Evolutionary conservation across 2,329 filamentous ascomycete genomes (phyloP), one percentile per base, ranked within the genome.

Genomic region (Aspergillus bombycis): DNA sequence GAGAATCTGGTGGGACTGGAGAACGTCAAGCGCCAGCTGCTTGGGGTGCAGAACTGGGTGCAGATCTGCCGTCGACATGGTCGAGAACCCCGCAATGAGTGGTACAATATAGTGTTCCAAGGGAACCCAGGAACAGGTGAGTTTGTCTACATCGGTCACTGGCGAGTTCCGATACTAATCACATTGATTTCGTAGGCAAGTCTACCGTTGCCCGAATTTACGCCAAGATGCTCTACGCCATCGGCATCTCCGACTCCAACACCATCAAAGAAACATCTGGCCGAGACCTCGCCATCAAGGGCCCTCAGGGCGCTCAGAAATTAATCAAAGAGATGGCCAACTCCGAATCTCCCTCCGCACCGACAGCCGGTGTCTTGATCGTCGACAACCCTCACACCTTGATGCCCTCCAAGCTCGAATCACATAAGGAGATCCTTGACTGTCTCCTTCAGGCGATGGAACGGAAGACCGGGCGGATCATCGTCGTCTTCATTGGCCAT

Each of bases 41-140:
- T 62, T 14, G 66, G 65, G 10, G 66, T 69, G n/a, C 65, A 68
- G 48, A 67, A 58, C 21, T 69, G 66, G 62, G 63, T 69, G 41
- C 62, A 67, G 53, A 68, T 69, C 38, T 69, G 67, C 41, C 67
- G 67, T 28, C 63, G 66, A 16, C 67, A 69, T 60, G 67, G 67
- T 5, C 63, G 66, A 14, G 67, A 69, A 26, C 67, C 67, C 9
- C 61, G 64, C 48, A 61, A 60, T n/a, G 67, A 69, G 38, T 68
- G 68, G 65, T 70, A 68, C 57, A 68, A 67, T 30, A 67, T 70
- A 41, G 65, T 61, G 30, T 58, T 68, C n/a, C 58, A 67, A 30
- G 68, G 68, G 4, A 68, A 70, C 54, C 62, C 67, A 5, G 68
- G 68, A 12, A 70, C 65, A 23, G 63, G 65, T 67, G 58, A 23